Evolutionary conservation across 139 green algal species (phyloP), one percentile per base, ranked within the genome.

Genomic region (Nannochloris sp.): DNA sequence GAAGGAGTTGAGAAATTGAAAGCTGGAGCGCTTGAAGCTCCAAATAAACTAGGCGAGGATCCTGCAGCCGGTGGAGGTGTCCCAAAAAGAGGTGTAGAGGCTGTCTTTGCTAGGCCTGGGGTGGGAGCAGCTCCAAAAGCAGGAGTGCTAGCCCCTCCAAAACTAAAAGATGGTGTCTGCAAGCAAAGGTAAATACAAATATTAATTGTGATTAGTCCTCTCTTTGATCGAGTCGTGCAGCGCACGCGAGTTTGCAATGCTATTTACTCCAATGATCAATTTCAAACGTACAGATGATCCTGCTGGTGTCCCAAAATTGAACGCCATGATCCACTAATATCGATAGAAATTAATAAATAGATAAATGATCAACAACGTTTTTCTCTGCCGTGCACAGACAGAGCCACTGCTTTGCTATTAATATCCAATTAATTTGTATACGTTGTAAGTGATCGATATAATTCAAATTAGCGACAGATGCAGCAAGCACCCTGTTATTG

Each of bases 71-170:
- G 8, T 25, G 44, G 48, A 6, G 61, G 24, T 4, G 62, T 42
- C 9, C 70, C 54, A 36, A 76, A 73, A 0, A 70, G 51, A 3
- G 75, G 71, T 4, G 75, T 73, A 38, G 54, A 67, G 1, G 67
- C 42, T 5, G 73, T 61, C 39, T 79, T 74, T 29, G 45, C 23
- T 19, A 70, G 54, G n/a, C n/a, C n/a, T 9, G 31, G 56, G 23
- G 57, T 33, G 13, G 65, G 6, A 23, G 39, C 55, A 3, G 65
- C 37, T 19, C 54, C 74, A 33, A 55, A 69, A 8, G 62, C 53
- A 29, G 66, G 55, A 4, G 68, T 64, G 32, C 47, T 67, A 38
- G 44, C 24, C 7, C 10, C 33, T 0, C 70, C 68, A 70, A 74
- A 82, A 57, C 33, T 42, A 60, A 67, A 77, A 27, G 30, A 25